Evolutionary conservation across 768 basidiomycete species (phyloP), one percentile per base, ranked within the genome.

Genomic region (Pleurotus ostreatus): DNA sequence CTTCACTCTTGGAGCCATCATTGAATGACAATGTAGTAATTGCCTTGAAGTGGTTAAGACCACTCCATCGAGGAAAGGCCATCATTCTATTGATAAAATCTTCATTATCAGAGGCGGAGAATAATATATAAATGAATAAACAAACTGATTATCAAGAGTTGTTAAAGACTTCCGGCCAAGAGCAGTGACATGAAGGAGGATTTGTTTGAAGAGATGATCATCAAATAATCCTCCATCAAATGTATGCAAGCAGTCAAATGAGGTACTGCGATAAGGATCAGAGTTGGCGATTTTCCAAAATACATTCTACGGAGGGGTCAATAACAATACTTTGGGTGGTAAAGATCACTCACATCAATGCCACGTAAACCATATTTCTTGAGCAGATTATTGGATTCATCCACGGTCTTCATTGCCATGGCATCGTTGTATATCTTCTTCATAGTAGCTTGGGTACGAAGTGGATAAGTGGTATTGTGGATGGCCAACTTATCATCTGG

Each of bases 221-320:
- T 67, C 62, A 54, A 65, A 70, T 2, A 74, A 25, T 1, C 76
- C 78, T 22, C 46, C 49, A 46, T 68, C 52, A 51, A 73, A 63
- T 8, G 58, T 62, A 59, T 79, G 78, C 12, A 79, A 64, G 2
- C 61, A 62, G 59, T 80, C 77, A 52, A 70, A 78, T 8, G 71
- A 71, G 2, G 71, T 20, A 25, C 72, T 68, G 4, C 37, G 16
- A 49, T 73, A 59, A 6, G 71, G 69, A 58, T 76, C 72, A 4
- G 71, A 74, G 55, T 64, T 30, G 15, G 22, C 39, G 13, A 79
- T 34, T 0, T 22, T 43, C 74, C 74, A 78, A 56, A 79, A 79
- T 3, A 70, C 66, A 64, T 76, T 79, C 74, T 76, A 46, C 15
- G 57, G 18, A 46, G 37, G 39, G 37, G 47, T 39, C 37, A 13